Evolutionary conservation across 2,329 filamentous ascomycete species (phyloP).

Genomic region (Lecanicillium sp.): DNA sequence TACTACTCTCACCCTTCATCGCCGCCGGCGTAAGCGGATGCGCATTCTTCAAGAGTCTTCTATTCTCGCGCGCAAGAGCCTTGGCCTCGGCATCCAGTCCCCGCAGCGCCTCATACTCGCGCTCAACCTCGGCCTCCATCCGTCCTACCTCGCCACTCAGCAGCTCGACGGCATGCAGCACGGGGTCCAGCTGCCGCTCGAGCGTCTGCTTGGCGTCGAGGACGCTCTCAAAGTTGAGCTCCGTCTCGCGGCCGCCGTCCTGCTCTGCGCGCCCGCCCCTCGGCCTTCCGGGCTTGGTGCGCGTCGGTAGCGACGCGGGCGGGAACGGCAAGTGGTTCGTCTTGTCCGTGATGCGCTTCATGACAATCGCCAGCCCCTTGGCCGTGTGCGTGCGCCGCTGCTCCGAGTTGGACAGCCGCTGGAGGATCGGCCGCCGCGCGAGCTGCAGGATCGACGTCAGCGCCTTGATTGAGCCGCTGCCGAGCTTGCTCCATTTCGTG

Average conservation of each 20-base stretch:
- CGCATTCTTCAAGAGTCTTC: slow-evolving; percentile 39
- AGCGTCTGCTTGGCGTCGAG: slow-evolving; percentile 49
- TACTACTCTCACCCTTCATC: slow-evolving; percentile 8
- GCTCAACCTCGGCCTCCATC: slow-evolving; percentile 47
- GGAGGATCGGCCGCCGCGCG: slow-evolving; percentile 54
- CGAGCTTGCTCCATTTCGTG: slow-evolving; percentile 57
- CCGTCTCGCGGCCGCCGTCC: slow-evolving; percentile 41
- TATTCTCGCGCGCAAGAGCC: slow-evolving; percentile 43
- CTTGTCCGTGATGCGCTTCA: slow-evolving; percentile 49
- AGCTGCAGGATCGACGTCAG: slow-evolving; percentile 49
- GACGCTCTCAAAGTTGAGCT: slow-evolving; percentile 60
- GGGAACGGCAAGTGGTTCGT: slow-evolving; percentile 60
- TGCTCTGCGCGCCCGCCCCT: slow-evolving; percentile 16
- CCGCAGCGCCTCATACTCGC: slow-evolving; percentile 44
- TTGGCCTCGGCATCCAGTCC: slow-evolving; percentile 49
- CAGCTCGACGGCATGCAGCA: slow-evolving; percentile 55
- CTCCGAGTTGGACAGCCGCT: slow-evolving; percentile 42
- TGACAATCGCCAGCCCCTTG: slow-evolving; percentile 45
- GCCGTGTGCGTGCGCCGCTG: slow-evolving; percentile 45
- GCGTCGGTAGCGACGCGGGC: slow-evolving; percentile 30
- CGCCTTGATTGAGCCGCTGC: slow-evolving; percentile 44
- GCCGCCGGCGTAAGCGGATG: slow-evolving; percentile 40
- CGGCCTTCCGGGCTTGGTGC: slow-evolving; percentile 10
- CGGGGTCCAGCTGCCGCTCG: slow-evolving; percentile 52
- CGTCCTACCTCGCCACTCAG: slow-evolving; percentile 49